Base-by-base conservation (phyloP, 495 filamentous ascomycete genomes). In the Diplogelasinospora grovesii region DNA sequence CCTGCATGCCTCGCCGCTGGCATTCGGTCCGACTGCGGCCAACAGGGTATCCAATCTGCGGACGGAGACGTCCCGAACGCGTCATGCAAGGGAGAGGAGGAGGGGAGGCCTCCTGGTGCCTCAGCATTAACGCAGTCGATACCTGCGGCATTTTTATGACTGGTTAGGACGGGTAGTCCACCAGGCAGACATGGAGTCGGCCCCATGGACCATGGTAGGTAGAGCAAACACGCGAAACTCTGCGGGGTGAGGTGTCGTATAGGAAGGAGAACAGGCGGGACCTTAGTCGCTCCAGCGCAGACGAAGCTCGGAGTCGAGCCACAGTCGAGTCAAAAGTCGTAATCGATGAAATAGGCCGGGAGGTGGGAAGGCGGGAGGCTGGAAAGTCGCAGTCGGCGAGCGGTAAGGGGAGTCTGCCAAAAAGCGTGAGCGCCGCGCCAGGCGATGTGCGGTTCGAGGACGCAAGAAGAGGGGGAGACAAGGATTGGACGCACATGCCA, bases 401-500 rank as follows among this genome's bases (percentile, higher is more conserved):
- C n/a, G n/a, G n/a, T n/a, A n/a, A n/a, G n/a, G n/a, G n/a, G n/a
- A n/a, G n/a, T n/a, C n/a, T n/a, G n/a, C n/a, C n/a, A n/a, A n/a
- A n/a, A n/a, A n/a, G n/a, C n/a, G n/a, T n/a, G n/a, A 28, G 31
- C 15, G 11, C 16, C 11, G 28, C 28, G 18, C n/a, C 34, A 33
- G 36, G 39, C 39, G 16, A 40, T 22, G 25, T 35, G 46, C 24
- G 25, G 46, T n/a, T n/a, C 39, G 27, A 41, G 19, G 24, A 35
- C 22, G 43, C 35, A 35, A 21, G 21, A 43, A 32, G 43, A 34
- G 43, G n/a, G n/a, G n/a, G n/a, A n/a, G 32, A 23, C 26, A 22
- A 43, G 36, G 39, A 30, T 24, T 49, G 27, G 46, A 39, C 34
- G 43, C 38, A 43, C n/a, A n/a, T n/a, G n/a, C n/a, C n/a, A n/a